phyloP scores from a whole-genome alignment of 148 eudicot species.

The Dysphania ambrosioides region DNA sequence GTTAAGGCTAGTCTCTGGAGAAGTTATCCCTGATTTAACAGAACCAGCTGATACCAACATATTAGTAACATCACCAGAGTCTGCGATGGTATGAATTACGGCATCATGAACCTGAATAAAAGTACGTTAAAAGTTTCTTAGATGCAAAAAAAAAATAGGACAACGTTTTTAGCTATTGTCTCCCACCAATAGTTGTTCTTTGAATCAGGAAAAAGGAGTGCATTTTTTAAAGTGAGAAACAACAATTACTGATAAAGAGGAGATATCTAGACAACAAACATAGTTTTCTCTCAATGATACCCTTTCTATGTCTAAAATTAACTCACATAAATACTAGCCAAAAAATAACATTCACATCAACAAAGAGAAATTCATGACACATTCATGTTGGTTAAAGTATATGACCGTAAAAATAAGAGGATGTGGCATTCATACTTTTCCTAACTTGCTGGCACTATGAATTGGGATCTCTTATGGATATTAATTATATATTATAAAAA shows the following conservation, averaged over 20 bases:
- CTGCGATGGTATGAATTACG: background rate
- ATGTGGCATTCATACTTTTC: too few relatives aligned
- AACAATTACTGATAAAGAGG: background rate
- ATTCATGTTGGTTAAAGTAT: too few relatives aligned
- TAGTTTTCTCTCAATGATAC: background rate
- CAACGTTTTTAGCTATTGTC: background rate
- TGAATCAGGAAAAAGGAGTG: too few relatives aligned
- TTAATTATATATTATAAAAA: too few relatives aligned
- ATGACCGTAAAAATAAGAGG: too few relatives aligned
- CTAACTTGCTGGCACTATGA: too few relatives aligned
- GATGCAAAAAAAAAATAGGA: background rate
- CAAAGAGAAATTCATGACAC: too few relatives aligned
- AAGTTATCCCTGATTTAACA: constrained; percentile 10
- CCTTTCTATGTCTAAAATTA: background rate
- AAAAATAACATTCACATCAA: too few relatives aligned
- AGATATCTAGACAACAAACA: background rate
- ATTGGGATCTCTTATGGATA: too few relatives aligned
- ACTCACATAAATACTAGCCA: background rate
- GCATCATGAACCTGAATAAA: constrained; percentile 15
- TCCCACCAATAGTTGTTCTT: background rate
- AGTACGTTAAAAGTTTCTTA: background rate
- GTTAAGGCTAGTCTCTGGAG: constrained; percentile 7
- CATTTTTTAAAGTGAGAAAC: too few relatives aligned
- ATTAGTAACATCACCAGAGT: constrained; percentile 13
- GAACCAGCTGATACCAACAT: constrained; percentile 8